Percentiles rank a stretch among this genome's conserved stretches.
These are phyloP conservation scores for Fusarium agapanthi DNA, from an alignment of 2,329 filamentous ascomycete genomes.

Conservation along the genomic window DNA sequence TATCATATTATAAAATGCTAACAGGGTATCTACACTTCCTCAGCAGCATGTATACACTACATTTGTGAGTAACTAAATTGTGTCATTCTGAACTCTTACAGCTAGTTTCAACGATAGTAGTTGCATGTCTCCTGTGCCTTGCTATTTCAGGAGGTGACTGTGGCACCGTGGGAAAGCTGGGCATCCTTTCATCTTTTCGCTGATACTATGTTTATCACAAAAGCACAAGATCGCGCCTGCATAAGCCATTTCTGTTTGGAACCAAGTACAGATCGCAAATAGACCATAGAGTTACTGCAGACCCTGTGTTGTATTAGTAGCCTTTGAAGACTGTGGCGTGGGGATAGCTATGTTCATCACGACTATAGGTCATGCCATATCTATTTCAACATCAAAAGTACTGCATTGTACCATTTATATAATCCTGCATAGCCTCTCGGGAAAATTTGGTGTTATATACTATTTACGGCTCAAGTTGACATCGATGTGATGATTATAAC, in stretches of 20 bases:
- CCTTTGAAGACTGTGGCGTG: background rate
- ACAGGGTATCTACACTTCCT: background rate
- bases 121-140: background rate
- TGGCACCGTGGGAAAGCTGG: background rate
- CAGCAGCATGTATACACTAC: background rate
- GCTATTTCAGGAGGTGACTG: background rate
- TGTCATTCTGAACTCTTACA: background rate
- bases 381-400: background rate
- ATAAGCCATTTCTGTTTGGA: too few relatives aligned
- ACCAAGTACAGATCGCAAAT: background rate
- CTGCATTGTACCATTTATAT: background rate
- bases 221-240: background rate
- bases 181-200: background rate
- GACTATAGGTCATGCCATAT: background rate
- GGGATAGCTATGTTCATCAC: background rate
- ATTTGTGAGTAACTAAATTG: background rate
- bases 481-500: background rate
- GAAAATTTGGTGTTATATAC: background rate
- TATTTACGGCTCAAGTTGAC: background rate
- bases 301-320: background rate
- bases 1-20: background rate
- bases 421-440: too few relatives aligned
- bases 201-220: background rate
- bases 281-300: background rate
- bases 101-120: too few relatives aligned